Evolutionary conservation across 1,284 basidiomycete genomes (phyloP).

Genomic region (Pseudozyma flocculosa): DNA sequence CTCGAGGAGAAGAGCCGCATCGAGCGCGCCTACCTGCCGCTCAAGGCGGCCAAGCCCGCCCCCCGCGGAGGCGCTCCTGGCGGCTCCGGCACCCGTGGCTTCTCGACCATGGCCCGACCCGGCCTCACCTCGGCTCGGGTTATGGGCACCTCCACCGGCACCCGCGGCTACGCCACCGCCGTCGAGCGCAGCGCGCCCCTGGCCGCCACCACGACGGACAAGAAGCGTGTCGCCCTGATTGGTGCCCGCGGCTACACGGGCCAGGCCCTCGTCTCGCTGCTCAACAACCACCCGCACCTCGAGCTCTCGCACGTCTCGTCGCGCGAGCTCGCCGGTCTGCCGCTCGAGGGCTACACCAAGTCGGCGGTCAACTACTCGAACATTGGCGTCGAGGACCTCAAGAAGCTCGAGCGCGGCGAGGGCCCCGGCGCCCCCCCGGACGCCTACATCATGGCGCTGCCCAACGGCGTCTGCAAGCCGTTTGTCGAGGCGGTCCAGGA

Average conservation of each 20-base stretch:
- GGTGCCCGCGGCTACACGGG: constrained; percentile 96
- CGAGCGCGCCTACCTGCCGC: constrained; percentile 82
- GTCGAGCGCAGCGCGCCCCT: constrained; percentile 59
- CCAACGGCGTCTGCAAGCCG: constrained; percentile 94
- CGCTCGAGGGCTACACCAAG: constrained; percentile 82
- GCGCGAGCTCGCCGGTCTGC: constrained; percentile 82
- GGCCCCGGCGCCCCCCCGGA: constrained; percentile 54
- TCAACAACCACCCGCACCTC: constrained; percentile 82
- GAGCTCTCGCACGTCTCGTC: constrained; percentile 92
- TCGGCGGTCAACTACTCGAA: constrained; percentile 63
- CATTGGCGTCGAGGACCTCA: constrained; percentile 53
- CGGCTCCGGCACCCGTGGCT: constrained; percentile 52
- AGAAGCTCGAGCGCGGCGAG: constrained; percentile 52
- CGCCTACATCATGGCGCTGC: constrained; percentile 79
- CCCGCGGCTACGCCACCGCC: constrained; percentile 61
- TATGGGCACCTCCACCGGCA: constrained; percentile 12
- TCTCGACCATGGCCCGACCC: constrained; percentile 54
- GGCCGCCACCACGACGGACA: constrained; percentile 65
- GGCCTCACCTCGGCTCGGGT: constrained; percentile 61
- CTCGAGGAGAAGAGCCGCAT: constrained; percentile 86
- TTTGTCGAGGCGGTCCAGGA: constrained; percentile 94
- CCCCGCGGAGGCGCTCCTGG: too few relatives aligned
- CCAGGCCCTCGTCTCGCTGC: constrained; percentile 80
- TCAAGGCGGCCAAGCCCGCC: constrained; percentile 73
- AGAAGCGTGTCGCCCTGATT: constrained; percentile 89